Conservation (phyloP, 345 rosid genomes). For the Arabidopsis arenosa region DNA sequence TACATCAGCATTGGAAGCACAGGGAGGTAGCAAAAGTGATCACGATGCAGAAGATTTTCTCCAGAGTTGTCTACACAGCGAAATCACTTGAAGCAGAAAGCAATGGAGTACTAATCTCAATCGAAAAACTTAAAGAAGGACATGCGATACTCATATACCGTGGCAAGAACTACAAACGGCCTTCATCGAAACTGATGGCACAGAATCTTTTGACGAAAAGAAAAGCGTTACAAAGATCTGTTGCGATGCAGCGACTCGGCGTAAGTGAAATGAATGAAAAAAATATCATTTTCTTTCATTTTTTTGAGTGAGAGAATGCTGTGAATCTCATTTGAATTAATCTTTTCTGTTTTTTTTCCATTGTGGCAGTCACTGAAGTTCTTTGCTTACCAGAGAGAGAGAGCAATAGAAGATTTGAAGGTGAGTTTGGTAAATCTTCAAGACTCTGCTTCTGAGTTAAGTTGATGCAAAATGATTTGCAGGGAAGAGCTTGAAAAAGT, state of each 20-base stretch:
- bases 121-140: slow-evolving; percentile 73
- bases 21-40: slow-evolving; percentile 82
- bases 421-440: slow-evolving; percentile 53
- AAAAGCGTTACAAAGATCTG: slow-evolving; percentile 69
- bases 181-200: slow-evolving; percentile 57
- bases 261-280: slow-evolving; percentile 53
- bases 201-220: slow-evolving; percentile 73
- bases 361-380: slow-evolving; percentile 73
- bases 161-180: slow-evolving; percentile 87
- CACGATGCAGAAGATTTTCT: slow-evolving; percentile 68
- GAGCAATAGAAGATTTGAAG: slow-evolving; percentile 57
- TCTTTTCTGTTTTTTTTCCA: slow-evolving; percentile 8
- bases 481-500: slow-evolving; percentile 9
- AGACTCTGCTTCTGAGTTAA: slow-evolving; percentile 30
- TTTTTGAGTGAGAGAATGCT: slow-evolving; percentile 2
- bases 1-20: slow-evolving; percentile 95
- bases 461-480: slow-evolving; percentile 32
- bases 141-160: slow-evolving; percentile 80
- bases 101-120: slow-evolving; percentile 75
- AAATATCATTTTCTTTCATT: neutral
- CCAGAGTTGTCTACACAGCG: slow-evolving; percentile 67
- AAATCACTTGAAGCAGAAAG: slow-evolving; percentile 75
- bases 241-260: slow-evolving; percentile 77
- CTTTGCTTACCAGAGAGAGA: slow-evolving; percentile 62
- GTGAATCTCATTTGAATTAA: neutral